These are phyloP conservation scores for Casuarina glauca DNA, from an alignment of 306 rosid species.

Conservation along the genomic window DNA sequence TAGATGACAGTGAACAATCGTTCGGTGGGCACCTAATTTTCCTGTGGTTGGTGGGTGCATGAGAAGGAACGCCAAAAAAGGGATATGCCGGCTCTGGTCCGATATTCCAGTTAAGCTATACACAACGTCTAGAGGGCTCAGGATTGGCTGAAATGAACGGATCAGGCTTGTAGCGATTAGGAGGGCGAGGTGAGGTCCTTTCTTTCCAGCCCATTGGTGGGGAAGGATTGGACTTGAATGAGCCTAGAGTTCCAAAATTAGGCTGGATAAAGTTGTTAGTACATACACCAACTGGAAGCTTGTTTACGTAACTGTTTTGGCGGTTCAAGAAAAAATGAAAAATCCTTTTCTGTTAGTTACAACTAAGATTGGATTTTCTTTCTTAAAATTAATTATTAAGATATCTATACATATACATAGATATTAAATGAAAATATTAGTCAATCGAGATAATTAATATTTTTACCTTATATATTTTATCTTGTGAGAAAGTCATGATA, in stretches of 20 bases:
- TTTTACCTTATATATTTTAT: too few relatives aligned
- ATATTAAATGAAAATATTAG: too few relatives aligned
- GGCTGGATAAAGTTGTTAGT: background rate
- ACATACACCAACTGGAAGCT: background rate
- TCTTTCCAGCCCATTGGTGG: background rate
- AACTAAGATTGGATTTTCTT: too few relatives aligned
- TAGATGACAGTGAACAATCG: background rate
- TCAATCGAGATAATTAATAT: too few relatives aligned
- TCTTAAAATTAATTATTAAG: too few relatives aligned
- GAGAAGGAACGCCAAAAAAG: background rate
- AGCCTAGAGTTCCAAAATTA: background rate
- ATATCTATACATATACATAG: too few relatives aligned
- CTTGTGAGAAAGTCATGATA: too few relatives aligned
- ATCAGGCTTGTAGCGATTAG: background rate
- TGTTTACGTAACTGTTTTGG: too few relatives aligned
- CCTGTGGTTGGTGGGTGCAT: conserved; percentile 22
- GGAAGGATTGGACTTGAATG: background rate
- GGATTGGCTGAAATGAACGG: background rate
- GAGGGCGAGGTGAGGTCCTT: too few relatives aligned
- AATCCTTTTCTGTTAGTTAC: too few relatives aligned
- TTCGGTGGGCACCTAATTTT: conserved; percentile 21
- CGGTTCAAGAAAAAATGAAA: too few relatives aligned
- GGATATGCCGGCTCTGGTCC: conserved; percentile 14
- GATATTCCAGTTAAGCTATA: background rate
- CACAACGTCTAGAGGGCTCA: background rate